Base-by-base conservation (phyloP, 371 early-diverging fungal species). In the Coemansia sp. region DNA sequence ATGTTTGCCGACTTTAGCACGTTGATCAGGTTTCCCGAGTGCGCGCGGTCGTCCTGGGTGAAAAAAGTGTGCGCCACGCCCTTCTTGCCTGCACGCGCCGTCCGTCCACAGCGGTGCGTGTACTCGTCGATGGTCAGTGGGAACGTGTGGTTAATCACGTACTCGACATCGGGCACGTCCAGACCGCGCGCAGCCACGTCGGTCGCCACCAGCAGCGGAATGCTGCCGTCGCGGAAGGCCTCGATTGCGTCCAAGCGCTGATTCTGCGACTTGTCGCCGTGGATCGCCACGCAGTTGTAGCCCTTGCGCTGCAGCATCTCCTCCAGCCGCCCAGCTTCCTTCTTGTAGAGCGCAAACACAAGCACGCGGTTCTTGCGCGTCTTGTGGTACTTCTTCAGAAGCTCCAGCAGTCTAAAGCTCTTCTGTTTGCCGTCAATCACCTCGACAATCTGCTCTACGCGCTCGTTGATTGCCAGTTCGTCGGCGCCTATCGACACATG, bases 101-200 rank as follows among this genome's bases (percentile, higher is more conserved):
- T 98, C 67, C 99, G 88, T 42, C 99, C 99, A 56, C 93, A 92
- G 63, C 97, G 89, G 76, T 94, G 96, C 51, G 94, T 90, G 80
- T 92, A 97, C 64, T 93, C 92, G 72, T 98, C 98, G 58, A 94
- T 92, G 50, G 94, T 94, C 66, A 92, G 81, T 8, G 99, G 99
- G 82, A 99, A 96, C 40, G 97, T 97, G 67, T 92, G 87, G 81
- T 99, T 99, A 80, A 99, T 92, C 11, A 99, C 99, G 71, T 93
- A 90, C 64, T 93, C 92, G n/a, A 99, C 93, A 60, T 94, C 89
- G 38, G 97, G 95, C 66, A 99, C 92, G 82, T 98, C 98, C 65
- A 99, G 83, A 58, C 99, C 99, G 77, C 98, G 87, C 47, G 96
- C 91, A 55, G 99, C 99, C 11, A 99, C 98, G 80, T 99, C 99